Evolutionary conservation across 140 eudicot species (phyloP).

Genomic region (Bidens hawaiensis): DNA sequence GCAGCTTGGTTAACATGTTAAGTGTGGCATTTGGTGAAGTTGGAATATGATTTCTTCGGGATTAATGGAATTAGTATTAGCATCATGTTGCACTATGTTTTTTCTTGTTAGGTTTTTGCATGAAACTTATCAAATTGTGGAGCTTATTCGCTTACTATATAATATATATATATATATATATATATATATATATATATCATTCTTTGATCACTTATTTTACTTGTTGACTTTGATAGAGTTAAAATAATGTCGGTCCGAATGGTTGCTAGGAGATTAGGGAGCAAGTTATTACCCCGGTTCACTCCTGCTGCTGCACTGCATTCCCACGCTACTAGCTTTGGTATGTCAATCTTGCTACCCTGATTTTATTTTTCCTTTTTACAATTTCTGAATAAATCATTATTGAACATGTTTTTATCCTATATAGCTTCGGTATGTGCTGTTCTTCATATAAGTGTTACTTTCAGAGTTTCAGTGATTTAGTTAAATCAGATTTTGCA

Average conservation of each 20-base stretch:
- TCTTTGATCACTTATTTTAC: constrained; percentile 10
- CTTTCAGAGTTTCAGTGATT: background rate
- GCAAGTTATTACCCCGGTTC: constrained; percentile 33
- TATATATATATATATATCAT: no score
- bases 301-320: constrained; percentile 48
- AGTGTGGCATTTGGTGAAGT: background rate
- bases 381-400: background rate
- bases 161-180: no score
- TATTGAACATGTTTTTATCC: no score
- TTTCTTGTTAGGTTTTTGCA: background rate
- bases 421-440: background rate
- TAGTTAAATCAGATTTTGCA: background rate
- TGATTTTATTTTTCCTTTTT: background rate
- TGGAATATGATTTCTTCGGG: background rate
- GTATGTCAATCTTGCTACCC: constrained; percentile 29
- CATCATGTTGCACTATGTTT: background rate
- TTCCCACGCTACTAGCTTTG: constrained; percentile 90
- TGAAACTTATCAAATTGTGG: background rate
- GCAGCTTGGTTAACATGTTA: background rate
- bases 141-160: background rate
- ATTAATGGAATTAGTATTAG: background rate
- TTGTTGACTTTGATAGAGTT: constrained; percentile 15
- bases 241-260: constrained; percentile 41
- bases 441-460: background rate
- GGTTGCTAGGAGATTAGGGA: constrained; percentile 42